Evolutionary conservation across 2,329 filamentous ascomycete species (phyloP).

Genomic region (Aspergillus vadensis): DNA sequence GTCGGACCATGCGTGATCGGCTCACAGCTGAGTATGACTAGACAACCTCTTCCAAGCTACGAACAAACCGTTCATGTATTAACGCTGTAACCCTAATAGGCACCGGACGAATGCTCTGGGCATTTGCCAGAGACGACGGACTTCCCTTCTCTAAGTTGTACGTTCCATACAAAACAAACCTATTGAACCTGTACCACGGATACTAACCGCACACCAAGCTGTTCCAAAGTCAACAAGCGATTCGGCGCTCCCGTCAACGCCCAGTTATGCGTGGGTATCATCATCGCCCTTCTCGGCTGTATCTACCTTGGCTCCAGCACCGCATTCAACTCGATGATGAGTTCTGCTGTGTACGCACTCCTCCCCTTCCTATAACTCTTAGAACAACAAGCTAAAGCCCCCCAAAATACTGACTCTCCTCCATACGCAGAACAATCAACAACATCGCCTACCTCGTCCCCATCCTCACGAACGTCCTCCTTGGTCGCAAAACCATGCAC

Average conservation of each 20-base stretch:
- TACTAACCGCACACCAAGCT: constrained; percentile 32
- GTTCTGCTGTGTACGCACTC: constrained; percentile 22
- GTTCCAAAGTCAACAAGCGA: constrained; percentile 46
- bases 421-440: constrained; percentile 44
- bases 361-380: neutral
- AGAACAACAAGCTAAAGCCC: neutral
- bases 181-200: neutral
- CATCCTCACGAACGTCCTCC: constrained; percentile 50
- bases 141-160: constrained; percentile 34
- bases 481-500: constrained; percentile 47
- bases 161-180: neutral
- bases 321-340: constrained; percentile 62
- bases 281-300: constrained; percentile 60
- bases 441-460: constrained; percentile 51
- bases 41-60: neutral
- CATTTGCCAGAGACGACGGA: constrained; percentile 57
- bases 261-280: constrained; percentile 52
- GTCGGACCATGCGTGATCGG: constrained; percentile 38
- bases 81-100: constrained; percentile 31
- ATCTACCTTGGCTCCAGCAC: constrained; percentile 69
- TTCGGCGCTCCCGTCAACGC: constrained; percentile 57
- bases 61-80: neutral
- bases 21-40: constrained; percentile 32
- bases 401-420: neutral
- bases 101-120: constrained; percentile 60